phyloP scores from a whole-genome alignment of 2,329 filamentous ascomycete species.

The Thielaviopsis euricoi region DNA sequence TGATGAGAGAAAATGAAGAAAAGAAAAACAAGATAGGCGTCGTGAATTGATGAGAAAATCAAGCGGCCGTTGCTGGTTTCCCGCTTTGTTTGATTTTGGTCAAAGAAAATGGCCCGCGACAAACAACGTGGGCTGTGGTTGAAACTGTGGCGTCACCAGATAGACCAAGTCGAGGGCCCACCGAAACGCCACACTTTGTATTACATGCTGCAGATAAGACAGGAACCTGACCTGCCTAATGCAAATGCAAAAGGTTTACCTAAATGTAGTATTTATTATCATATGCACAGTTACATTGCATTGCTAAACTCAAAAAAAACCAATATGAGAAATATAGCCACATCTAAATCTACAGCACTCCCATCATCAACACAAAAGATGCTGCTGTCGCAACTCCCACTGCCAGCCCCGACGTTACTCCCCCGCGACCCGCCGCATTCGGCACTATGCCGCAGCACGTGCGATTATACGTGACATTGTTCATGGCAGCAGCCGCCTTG shows the following conservation, averaged over 20 bases:
- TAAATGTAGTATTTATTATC: no score
- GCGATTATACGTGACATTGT: conserved; percentile 53
- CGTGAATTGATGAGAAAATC: no score
- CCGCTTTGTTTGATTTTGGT: neutral
- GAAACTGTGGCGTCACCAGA: neutral
- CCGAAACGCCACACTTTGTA: neutral
- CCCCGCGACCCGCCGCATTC: conserved; percentile 13
- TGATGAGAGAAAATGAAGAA: no score
- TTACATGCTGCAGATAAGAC: no score
- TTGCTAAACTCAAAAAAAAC: no score
- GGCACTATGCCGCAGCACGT: conserved; percentile 35
- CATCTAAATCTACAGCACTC: neutral
- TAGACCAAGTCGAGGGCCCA: neutral
- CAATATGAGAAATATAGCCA: no score
- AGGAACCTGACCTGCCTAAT: no score
- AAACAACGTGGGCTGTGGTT: neutral
- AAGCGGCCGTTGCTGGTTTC: no score
- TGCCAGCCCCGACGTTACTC: neutral
- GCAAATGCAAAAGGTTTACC: no score
- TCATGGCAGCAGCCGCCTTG: conserved; percentile 49
- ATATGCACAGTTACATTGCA: no score
- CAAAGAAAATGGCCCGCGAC: neutral
- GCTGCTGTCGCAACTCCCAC: neutral
- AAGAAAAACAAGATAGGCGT: no score
- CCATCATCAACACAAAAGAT: neutral